phyloP scores from a whole-genome alignment of 345 rosid species.

The Mangifera indica region DNA sequence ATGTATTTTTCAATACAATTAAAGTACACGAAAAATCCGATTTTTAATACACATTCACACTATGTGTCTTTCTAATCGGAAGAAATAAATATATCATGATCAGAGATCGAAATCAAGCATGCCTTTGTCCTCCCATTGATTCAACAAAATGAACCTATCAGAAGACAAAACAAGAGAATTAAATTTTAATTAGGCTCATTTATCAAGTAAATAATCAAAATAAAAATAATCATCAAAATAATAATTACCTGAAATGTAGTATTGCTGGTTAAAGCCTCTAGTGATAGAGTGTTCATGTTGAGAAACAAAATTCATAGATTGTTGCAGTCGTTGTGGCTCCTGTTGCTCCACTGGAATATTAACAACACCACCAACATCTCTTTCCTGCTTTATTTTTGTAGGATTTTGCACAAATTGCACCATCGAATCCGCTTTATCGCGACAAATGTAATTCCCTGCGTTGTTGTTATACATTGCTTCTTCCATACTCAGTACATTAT shows the following conservation, averaged over 20 bases:
- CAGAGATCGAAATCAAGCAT: neutral
- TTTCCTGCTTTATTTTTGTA: slow-evolving; percentile 28
- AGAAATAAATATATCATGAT: neutral
- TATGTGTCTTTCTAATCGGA: no score
- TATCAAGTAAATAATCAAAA: neutral
- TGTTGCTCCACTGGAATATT: slow-evolving; percentile 9
- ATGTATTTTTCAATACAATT: no score
- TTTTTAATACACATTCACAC: no score
- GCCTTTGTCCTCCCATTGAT: slow-evolving; percentile 15
- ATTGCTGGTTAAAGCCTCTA: slow-evolving; percentile 29
- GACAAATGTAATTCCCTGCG: neutral
- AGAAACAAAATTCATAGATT: neutral
- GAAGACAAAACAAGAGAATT: neutral
- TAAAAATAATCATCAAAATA: neutral
- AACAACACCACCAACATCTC: slow-evolving; percentile 18
- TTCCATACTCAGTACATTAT: neutral
- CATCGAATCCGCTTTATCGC: slow-evolving; percentile 18
- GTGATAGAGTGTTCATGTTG: slow-evolving; percentile 16
- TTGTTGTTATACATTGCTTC: slow-evolving; percentile 12
- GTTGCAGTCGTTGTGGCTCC: neutral
- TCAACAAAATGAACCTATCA: slow-evolving; percentile 24
- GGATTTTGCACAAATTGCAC: slow-evolving; percentile 18
- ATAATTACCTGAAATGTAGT: slow-evolving; percentile 28
- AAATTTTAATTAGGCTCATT: neutral
- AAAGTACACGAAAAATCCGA: no score